phyloP scores from a whole-genome alignment of 2,329 filamentous ascomycete genomes.

The Diaporthe vexans region DNA sequence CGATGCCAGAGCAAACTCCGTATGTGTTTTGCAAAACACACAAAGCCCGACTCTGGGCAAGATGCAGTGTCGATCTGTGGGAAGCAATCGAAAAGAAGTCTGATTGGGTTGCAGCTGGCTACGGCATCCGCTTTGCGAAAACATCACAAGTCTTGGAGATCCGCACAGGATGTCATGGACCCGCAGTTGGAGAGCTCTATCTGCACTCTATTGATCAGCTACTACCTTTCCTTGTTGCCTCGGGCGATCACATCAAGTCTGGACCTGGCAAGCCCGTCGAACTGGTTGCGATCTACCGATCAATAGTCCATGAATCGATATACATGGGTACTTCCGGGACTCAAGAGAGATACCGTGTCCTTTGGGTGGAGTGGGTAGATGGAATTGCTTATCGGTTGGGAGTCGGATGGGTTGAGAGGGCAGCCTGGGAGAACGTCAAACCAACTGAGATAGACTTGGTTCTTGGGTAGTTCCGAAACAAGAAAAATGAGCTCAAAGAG shows the following conservation, averaged over 20 bases:
- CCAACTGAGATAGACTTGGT: background rate
- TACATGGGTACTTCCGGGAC: no score
- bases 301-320: background rate
- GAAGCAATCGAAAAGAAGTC: background rate
- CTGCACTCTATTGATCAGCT: background rate
- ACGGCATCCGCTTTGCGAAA: no score
- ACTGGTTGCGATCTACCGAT: background rate
- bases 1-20: slow-evolving; percentile 27
- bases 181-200: background rate
- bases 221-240: no score
- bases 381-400: slow-evolving; percentile 13
- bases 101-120: no score
- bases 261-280: background rate
- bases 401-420: slow-evolving; percentile 11
- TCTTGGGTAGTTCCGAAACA: background rate
- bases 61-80: background rate
- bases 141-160: background rate
- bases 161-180: background rate
- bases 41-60: slow-evolving; percentile 22
- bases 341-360: slow-evolving; percentile 1
- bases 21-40: slow-evolving; percentile 34
- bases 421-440: background rate
- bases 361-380: background rate
- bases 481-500: background rate
- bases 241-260: no score